Conservation (phyloP, 2,329 filamentous ascomycete genomes). For the Moelleriella libera region DNA sequence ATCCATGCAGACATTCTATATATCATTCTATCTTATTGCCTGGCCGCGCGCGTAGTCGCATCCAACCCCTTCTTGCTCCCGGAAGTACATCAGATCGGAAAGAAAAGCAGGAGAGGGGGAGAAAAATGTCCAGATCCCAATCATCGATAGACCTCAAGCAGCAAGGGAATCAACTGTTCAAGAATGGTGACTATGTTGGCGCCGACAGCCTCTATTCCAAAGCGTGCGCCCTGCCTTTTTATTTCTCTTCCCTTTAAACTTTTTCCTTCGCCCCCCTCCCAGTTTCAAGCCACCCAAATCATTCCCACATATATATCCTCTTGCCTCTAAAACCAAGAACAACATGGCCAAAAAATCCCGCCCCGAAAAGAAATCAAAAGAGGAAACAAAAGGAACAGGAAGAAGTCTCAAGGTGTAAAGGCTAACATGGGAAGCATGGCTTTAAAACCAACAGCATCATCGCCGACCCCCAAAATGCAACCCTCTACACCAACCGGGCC, state of each 20-base stretch:
- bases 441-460: conserved; percentile 42
- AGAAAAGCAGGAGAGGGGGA: no score
- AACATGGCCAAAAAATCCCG: background rate
- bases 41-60: no score
- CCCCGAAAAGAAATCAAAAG: background rate
- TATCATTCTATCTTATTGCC: no score
- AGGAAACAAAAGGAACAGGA: background rate
- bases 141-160: conserved; percentile 31
- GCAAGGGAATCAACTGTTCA: conserved; percentile 52
- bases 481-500: conserved; percentile 81
- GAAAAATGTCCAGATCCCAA: conserved; percentile 13
- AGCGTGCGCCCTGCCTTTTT: conserved; percentile 33
- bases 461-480: conserved; percentile 60
- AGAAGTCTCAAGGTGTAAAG: no score
- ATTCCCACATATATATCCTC: background rate
- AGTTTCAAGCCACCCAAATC: background rate
- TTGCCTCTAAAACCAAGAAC: background rate
- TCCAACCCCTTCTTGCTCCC: no score
- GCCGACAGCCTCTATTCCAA: conserved; percentile 61
- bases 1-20: no score
- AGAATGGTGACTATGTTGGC: conserved; percentile 45
- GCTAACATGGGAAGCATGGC: no score
- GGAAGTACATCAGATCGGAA: no score
- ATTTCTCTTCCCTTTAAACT: background rate
- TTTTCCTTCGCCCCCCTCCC: no score